A percentile compares a stretch with the other conserved stretches of the same genome.
These are phyloP conservation scores for Serendipita sp. DNA, from an alignment of 768 basidiomycete genomes.

Conservation along the genomic window DNA sequence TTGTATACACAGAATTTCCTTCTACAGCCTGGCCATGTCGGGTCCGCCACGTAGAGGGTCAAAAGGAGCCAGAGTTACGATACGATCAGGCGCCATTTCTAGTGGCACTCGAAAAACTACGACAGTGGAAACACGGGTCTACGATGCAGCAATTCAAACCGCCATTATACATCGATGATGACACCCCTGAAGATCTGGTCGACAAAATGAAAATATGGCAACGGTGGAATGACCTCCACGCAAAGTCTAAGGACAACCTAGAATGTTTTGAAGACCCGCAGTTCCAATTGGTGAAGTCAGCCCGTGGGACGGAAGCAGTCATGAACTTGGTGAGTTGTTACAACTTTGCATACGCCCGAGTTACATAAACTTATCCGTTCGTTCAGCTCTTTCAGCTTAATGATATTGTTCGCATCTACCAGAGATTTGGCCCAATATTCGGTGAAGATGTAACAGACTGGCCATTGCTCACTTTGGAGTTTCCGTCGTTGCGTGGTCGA, in stretches of 20 bases:
- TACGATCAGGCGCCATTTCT: not conserved
- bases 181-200: too few relatives aligned
- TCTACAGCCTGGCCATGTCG: slow-evolving; percentile 1
- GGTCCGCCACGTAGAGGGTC: not conserved
- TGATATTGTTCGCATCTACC: not conserved
- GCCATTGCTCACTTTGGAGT: not conserved
- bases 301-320: not conserved
- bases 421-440: not conserved
- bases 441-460: not conserved
- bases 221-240: not conserved
- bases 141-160: not conserved
- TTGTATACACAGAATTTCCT: not conserved
- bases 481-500: not conserved
- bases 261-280: not conserved
- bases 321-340: not conserved
- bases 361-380: too few relatives aligned
- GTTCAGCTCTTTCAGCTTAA: not conserved
- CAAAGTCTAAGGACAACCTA: not conserved
- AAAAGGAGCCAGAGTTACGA: not conserved
- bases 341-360: too few relatives aligned
- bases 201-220: too few relatives aligned
- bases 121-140: not conserved
- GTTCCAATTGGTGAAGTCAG: not conserved
- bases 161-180: not conserved
- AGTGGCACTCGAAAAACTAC: not conserved